A percentile compares a stretch with the other conserved stretches of the same genome.
These are phyloP conservation scores for Lodderomyces margitis DNA, from an alignment of 1,139 yeast genomes.

Conservation along the genomic window DNA sequence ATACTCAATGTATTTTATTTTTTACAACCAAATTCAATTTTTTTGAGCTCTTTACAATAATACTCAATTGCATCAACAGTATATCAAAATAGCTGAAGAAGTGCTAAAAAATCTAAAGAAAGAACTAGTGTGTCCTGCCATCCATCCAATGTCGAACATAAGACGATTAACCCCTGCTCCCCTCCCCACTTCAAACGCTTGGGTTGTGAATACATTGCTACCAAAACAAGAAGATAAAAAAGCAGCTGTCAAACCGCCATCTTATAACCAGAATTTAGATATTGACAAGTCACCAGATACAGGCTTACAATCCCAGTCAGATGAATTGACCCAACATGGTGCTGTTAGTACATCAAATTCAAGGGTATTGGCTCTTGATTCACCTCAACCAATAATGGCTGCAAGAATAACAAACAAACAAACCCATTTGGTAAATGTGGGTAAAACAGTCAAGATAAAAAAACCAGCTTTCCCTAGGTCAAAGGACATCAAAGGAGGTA, in stretches of 20 bases:
- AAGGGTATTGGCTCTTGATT: not conserved
- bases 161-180: slow-evolving; percentile 21
- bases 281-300: not conserved
- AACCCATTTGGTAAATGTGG: slow-evolving; percentile 14
- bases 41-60: too few relatives aligned
- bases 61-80: too few relatives aligned
- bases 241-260: not conserved
- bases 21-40: too few relatives aligned
- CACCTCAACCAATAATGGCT: not conserved
- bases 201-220: slow-evolving; percentile 16
- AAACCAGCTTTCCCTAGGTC: slow-evolving; percentile 15
- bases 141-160: slow-evolving; percentile 9
- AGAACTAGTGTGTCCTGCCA: too few relatives aligned
- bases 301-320: not conserved
- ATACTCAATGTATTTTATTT: too few relatives aligned
- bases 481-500: slow-evolving; percentile 11
- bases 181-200: slow-evolving; percentile 18
- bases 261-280: not conserved
- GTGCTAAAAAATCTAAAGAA: too few relatives aligned
- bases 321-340: not conserved
- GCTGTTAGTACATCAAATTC: not conserved
- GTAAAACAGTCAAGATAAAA: slow-evolving; percentile 14
- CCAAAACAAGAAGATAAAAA: not conserved
- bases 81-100: too few relatives aligned
- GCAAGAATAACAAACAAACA: slow-evolving; percentile 4